A percentile compares a stretch with the other conserved stretches of the same genome.
These are phyloP conservation scores for Gyrodon lividus DNA, from an alignment of 768 basidiomycete genomes.

Conservation along the genomic window DNA sequence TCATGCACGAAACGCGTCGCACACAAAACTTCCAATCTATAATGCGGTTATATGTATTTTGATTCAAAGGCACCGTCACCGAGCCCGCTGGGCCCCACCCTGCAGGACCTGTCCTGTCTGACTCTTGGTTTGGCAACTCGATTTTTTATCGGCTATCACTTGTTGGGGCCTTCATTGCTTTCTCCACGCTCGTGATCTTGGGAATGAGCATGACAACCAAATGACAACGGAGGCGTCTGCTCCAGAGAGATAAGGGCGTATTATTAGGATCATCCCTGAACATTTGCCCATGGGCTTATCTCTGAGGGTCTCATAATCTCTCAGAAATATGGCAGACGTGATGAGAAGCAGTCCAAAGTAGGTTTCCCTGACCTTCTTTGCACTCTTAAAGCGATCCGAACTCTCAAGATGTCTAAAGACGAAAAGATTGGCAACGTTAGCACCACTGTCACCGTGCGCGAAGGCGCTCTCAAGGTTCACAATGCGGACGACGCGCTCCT, in stretches of 20 bases:
- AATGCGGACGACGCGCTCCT: conserved; percentile 57
- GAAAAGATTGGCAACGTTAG: conserved; percentile 17
- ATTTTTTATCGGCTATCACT: too few relatives aligned
- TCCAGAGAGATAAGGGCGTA: conserved; percentile 16
- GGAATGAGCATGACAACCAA: too few relatives aligned
- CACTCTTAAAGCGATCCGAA: background rate
- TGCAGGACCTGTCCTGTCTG: too few relatives aligned
- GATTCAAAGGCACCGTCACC: too few relatives aligned
- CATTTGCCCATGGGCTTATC: conserved; percentile 15
- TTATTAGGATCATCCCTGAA: background rate
- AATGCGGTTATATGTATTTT: too few relatives aligned
- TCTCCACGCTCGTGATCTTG: too few relatives aligned
- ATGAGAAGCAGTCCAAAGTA: conserved; percentile 5
- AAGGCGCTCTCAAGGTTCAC: conserved; percentile 19
- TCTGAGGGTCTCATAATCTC: background rate
- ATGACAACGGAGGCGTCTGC: background rate
- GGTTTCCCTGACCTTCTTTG: background rate
- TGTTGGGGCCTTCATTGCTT: too few relatives aligned
- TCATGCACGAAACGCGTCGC: too few relatives aligned
- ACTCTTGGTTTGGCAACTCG: too few relatives aligned
- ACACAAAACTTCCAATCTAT: too few relatives aligned
- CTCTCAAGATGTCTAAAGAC: conserved; percentile 17
- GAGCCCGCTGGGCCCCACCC: too few relatives aligned
- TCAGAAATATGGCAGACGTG: background rate
- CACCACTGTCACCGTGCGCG: conserved; percentile 10